Base-by-base conservation (phyloP, 371 early-diverging fungal genomes). In the Saksenaea oblongispora region DNA sequence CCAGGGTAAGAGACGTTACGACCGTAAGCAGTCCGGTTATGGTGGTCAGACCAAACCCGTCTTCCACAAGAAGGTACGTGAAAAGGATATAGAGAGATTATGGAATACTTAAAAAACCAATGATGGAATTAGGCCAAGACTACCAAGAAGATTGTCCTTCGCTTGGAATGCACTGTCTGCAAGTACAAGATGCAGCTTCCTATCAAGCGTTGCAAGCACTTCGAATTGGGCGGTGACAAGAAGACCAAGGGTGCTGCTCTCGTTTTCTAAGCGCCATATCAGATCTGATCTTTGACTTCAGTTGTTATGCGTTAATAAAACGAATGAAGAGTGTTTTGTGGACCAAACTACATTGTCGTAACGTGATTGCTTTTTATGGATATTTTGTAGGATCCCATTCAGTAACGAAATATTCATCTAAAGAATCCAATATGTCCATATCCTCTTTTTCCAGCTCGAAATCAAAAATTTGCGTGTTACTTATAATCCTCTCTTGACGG, bases 41-140 rank as follows among this genome's bases (percentile, higher is more conserved):
- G 98, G 98, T 91, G 98, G 98, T 86, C 99, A 98, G 88, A 98
- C 96, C 80, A 98, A 96, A 90, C 99, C 98, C 75, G 93, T 95
- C 69, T 91, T 91, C 88, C 89, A 88, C 87, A 91, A 91, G 86
- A 83, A 83, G 64, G 51, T 47, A 22, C 51, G 17, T 22, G n/a
- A 10, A 47, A 47, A 47, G 18, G 1, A 9, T 4, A n/a, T 8
- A 22, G 1, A 9, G 5, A 47, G 22, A 22, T 3, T 9, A 47
- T 66, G 22, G 22, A 47, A 8, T 17, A 47, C 51, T 47, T 31
- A 31, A 31, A 4, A 47, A 47, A 8, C 22, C 24, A 5, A 47
- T 47, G 18, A 47, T 47, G 51, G 0, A 10, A 47, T 18, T 22
- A 47, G 51, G 96, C 95, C 79, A 96, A 95, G 90, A 96, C 96